These are phyloP conservation scores for Metarhizium robertsii DNA, from an alignment of 2,329 filamentous ascomycete genomes.

Conservation along the genomic window DNA sequence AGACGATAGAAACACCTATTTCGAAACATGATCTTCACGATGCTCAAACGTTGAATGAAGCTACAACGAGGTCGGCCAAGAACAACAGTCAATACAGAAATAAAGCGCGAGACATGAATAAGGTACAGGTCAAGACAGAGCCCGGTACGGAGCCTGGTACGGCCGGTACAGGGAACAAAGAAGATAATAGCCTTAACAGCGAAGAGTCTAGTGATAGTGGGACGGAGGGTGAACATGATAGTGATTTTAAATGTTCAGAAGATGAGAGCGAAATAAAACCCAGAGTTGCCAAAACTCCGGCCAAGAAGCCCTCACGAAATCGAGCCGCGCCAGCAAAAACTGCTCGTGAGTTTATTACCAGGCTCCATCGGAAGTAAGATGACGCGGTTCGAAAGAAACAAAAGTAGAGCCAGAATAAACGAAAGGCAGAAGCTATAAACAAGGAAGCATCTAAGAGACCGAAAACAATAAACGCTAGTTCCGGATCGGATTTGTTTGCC, in stretches of 20 bases:
- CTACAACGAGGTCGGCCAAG: too few species aligned
- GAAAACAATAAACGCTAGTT: background rate
- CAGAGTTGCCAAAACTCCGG: background rate
- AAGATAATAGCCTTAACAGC: background rate
- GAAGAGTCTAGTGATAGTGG: background rate
- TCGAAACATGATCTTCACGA: background rate
- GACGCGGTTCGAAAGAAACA: background rate
- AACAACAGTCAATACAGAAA: too few species aligned
- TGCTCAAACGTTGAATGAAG: background rate
- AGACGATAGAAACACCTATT: background rate
- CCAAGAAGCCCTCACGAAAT: background rate
- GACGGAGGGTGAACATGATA: background rate
- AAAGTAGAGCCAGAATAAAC: background rate
- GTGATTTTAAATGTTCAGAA: background rate
- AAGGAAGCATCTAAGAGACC: background rate
- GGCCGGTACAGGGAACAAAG: background rate
- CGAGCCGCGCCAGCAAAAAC: background rate
- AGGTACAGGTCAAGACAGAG: background rate
- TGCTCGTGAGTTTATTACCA: background rate
- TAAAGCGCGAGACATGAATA: background rate
- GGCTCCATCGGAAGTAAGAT: background rate
- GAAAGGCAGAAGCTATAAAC: background rate
- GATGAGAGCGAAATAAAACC: background rate
- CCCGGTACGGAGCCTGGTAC: background rate
- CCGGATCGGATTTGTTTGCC: background rate